Evolutionary conservation across 352 stramenopile genomes (phyloP).

Genomic region (Globisporangium heterothallicum): DNA sequence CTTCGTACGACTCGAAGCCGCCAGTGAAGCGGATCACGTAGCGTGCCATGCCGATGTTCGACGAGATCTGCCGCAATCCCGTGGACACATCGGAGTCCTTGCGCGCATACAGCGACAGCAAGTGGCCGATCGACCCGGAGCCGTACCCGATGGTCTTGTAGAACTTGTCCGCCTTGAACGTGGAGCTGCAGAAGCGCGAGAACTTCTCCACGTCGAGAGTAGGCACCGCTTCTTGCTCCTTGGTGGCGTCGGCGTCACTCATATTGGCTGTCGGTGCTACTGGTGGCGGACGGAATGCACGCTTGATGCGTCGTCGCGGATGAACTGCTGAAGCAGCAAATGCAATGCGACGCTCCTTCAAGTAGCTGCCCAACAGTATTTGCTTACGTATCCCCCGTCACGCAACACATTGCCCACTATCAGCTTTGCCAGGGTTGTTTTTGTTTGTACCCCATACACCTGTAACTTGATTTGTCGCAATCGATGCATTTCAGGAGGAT

Average conservation of each 20-base stretch:
- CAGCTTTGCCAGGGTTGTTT: not conserved
- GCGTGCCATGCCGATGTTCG: constrained; percentile 70
- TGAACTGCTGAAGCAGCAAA: not conserved
- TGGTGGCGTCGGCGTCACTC: constrained; percentile 6
- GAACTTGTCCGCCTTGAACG: constrained; percentile 70
- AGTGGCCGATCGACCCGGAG: constrained; percentile 41
- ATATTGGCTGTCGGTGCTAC: not conserved
- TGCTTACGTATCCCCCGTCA: constrained; percentile 11
- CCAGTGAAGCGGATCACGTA: constrained; percentile 79
- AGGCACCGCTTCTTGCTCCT: constrained; percentile 5
- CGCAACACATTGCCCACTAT: not conserved
- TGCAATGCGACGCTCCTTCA: constrained; percentile 5
- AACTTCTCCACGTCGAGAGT: constrained; percentile 71
- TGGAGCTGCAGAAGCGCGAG: constrained; percentile 49
- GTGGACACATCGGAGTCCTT: constrained; percentile 46
- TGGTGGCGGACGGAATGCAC: constrained; percentile 1
- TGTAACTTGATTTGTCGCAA: no score
- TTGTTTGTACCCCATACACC: no score
- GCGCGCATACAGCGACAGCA: constrained; percentile 43
- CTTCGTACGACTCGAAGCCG: constrained; percentile 62
- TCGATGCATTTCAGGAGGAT: no score
- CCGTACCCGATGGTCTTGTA: constrained; percentile 83
- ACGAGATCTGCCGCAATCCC: constrained; percentile 57
- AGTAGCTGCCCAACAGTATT: not conserved
- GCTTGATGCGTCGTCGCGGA: not conserved